Conservation (phyloP, 73 alveolate species). For the Stentor roeselii region DNA sequence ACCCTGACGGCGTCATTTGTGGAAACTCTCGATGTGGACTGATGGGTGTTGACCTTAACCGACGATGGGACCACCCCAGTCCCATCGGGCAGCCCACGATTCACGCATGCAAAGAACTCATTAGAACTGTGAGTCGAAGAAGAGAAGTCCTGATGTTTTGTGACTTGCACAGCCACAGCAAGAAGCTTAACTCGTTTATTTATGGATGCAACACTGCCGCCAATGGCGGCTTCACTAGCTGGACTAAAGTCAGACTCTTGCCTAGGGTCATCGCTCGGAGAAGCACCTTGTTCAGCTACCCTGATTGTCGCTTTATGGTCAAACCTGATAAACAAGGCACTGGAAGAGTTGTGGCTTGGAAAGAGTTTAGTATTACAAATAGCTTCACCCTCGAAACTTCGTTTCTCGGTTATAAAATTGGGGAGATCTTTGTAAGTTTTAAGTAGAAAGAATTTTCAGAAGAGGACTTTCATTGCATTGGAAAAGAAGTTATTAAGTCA, state of each 20-base stretch:
- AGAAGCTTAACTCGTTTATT: constrained; percentile 52
- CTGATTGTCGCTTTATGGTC: constrained; percentile 85
- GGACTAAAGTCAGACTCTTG: constrained; percentile 81
- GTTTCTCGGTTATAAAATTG: constrained; percentile 92
- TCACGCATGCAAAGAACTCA: constrained; percentile 82
- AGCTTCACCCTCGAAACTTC: constrained; percentile 90
- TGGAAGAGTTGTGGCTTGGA: constrained; percentile 85
- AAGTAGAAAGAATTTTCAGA: neutral
- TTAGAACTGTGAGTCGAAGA: constrained; percentile 83
- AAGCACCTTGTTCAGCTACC: constrained; percentile 79
- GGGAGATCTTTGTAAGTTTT: constrained; percentile 22
- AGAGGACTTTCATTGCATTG: too few species aligned
- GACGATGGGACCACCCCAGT: constrained; percentile 97
- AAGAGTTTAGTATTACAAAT: constrained; percentile 84
- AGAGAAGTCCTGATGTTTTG: constrained; percentile 93
- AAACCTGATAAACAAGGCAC: constrained; percentile 89
- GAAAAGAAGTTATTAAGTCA: neutral
- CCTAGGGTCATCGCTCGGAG: constrained; percentile 79
- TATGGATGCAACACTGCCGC: constrained; percentile 14
- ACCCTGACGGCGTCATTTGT: constrained; percentile 99
- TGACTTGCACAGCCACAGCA: constrained; percentile 99
- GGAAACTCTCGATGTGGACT: constrained; percentile 88
- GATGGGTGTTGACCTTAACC: constrained; percentile 98
- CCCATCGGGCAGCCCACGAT: constrained; percentile 92
- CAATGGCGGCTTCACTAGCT: constrained; percentile 51